Conservation (phyloP, 805 yeast genomes). For the Wickerhamomyces bisporus region DNA sequence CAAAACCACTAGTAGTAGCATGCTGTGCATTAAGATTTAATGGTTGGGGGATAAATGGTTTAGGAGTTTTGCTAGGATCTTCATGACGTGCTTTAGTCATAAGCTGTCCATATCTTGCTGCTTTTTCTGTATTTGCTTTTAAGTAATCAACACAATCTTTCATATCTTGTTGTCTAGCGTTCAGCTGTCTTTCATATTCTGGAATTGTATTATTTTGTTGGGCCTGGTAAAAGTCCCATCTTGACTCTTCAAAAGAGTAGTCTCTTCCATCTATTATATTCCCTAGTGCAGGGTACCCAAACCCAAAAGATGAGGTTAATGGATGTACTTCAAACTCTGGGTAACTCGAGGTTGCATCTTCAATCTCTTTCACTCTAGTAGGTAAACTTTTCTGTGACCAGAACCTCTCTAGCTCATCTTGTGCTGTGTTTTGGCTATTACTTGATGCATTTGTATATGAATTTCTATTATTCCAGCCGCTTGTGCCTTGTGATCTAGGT, state of each 20-base stretch:
- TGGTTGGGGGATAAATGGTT: conserved; percentile 31
- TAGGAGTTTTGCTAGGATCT: conserved; percentile 22
- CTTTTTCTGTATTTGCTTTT: conserved; percentile 37
- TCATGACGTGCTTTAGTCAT: conserved; percentile 30
- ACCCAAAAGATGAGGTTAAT: conserved; percentile 37
- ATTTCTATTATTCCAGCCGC: conserved; percentile 1
- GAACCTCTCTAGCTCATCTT: conserved; percentile 18
- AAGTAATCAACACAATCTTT: conserved; percentile 34
- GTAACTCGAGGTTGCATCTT: conserved; percentile 18
- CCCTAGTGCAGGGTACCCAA: conserved; percentile 41
- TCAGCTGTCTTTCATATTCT: conserved; percentile 36
- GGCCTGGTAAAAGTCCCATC: conserved; percentile 43
- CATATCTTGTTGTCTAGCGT: conserved; percentile 43
- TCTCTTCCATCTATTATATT: conserved; percentile 50
- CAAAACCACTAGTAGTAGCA: conserved; percentile 2
- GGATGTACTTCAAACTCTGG: conserved; percentile 27
- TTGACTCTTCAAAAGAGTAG: conserved; percentile 46
- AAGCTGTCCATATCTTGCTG: conserved; percentile 53
- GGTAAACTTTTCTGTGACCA: conserved; percentile 20
- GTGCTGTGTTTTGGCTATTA: neutral
- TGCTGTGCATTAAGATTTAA: conserved; percentile 25
- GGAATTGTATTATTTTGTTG: conserved; percentile 29
- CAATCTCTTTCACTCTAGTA: conserved; percentile 25
- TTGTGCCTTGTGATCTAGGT: neutral
- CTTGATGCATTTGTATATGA: too few species aligned